Evolutionary conservation across 1,284 basidiomycete species (phyloP).

Genomic region (Puccinia horiana): DNA sequence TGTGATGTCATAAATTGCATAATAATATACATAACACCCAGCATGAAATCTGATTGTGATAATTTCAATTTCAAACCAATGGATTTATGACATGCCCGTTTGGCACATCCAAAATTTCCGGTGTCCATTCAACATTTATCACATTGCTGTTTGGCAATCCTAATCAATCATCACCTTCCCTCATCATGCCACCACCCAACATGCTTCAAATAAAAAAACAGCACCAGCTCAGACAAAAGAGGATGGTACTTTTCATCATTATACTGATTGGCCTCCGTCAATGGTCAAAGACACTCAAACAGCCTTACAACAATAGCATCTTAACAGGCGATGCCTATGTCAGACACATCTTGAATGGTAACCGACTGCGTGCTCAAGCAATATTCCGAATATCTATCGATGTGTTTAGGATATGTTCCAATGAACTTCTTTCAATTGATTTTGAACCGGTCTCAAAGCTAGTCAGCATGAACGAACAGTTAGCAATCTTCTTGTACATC

Average conservation of each 20-base stretch:
- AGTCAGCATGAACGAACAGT: neutral
- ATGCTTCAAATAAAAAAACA: neutral
- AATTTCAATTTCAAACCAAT: neutral
- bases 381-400: neutral
- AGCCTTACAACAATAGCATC: neutral
- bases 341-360: neutral
- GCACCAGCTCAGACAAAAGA: neutral
- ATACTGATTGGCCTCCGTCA: neutral
- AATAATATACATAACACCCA: neutral
- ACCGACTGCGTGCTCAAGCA: too few species aligned
- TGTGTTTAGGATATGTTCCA: neutral
- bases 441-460: neutral
- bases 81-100: neutral
- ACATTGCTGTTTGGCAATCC: neutral
- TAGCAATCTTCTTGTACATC: conserved; percentile 8
- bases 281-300: neutral
- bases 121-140: conserved; percentile 4
- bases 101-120: conserved; percentile 11
- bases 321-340: neutral
- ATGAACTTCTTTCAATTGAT: conserved; percentile 7
- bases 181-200: too few species aligned
- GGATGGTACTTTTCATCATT: neutral
- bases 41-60: neutral
- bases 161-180: neutral
- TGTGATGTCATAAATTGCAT: neutral